Percentiles rank a stretch among this genome's conserved stretches.
These are phyloP conservation scores for Scleroderma bovista DNA, from an alignment of 768 basidiomycete genomes.

Conservation along the genomic window DNA sequence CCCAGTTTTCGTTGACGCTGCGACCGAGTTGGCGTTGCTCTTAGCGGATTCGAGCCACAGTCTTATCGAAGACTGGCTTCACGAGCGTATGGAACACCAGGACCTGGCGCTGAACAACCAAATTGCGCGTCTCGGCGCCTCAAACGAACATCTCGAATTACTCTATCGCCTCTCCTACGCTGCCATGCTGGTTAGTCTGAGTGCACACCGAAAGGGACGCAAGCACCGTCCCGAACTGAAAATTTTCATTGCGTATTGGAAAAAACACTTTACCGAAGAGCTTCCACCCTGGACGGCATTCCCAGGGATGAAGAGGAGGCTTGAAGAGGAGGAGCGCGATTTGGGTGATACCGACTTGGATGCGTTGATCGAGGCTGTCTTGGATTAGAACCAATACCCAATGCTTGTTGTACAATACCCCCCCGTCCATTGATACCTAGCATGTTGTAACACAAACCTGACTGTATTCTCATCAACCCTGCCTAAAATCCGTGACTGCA, in stretches of 20 bases:
- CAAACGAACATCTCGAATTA: not conserved
- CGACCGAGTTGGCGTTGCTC: not conserved
- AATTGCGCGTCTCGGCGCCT: not conserved
- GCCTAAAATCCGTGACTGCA: no score
- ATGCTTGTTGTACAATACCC: no score
- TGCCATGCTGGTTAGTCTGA: constrained; percentile 3
- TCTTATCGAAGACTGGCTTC: constrained; percentile 3
- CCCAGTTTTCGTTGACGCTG: not conserved
- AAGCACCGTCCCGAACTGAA: not conserved
- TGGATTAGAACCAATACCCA: not conserved
- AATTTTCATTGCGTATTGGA: not conserved
- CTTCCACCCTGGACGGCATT: not conserved
- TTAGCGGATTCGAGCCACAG: not conserved
- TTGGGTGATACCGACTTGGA: not conserved
- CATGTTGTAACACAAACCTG: no score
- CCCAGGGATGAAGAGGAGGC: not conserved
- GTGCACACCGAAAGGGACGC: not conserved
- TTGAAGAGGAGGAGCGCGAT: not conserved
- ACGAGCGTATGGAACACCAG: not conserved
- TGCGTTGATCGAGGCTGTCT: not conserved
- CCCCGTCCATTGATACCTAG: no score
- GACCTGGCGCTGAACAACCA: not conserved
- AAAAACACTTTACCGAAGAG: not conserved
- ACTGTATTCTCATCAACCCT: no score
- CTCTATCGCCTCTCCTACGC: not conserved